A percentile compares a stretch with the other conserved stretches of the same genome.
Conservation (phyloP, 257 asterid species). For the Nicotiana noctiflora region DNA sequence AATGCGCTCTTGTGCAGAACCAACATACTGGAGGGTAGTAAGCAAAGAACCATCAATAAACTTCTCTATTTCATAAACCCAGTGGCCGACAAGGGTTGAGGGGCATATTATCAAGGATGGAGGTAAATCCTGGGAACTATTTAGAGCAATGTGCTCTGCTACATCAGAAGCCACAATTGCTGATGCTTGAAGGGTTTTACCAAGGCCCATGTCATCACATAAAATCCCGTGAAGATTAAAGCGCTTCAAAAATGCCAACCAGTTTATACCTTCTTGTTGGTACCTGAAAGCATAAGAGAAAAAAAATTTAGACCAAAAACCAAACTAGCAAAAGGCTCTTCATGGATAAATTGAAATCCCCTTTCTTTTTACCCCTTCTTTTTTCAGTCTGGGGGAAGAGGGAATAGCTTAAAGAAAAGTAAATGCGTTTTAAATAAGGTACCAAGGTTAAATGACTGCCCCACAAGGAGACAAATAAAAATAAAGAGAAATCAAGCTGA, state of each 20-base stretch:
- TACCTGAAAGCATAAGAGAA: slow-evolving; percentile 49
- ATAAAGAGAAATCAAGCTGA: background rate
- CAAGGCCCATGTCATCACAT: slow-evolving; percentile 99
- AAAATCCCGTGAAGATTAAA: slow-evolving; percentile 95
- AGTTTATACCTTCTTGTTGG: slow-evolving; percentile 99
- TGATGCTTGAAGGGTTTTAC: slow-evolving; percentile 98
- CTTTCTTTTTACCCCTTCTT: background rate
- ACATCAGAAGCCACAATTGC: slow-evolving; percentile 91
- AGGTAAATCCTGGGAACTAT: slow-evolving; percentile 44
- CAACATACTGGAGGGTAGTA: slow-evolving; percentile 86
- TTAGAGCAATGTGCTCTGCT: slow-evolving; percentile 71
- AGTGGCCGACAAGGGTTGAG: slow-evolving; percentile 97
- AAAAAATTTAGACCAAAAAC: background rate
- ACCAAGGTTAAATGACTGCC: background rate
- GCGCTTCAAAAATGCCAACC: slow-evolving; percentile 92
- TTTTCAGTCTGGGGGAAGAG: background rate
- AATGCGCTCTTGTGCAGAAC: slow-evolving; percentile 87
- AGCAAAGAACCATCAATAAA: slow-evolving; percentile 85
- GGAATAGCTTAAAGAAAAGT: background rate
- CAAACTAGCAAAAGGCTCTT: background rate
- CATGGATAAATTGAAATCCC: background rate
- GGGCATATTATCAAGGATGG: slow-evolving; percentile 93
- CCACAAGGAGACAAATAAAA: background rate
- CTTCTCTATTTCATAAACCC: slow-evolving; percentile 99
- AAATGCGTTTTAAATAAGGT: background rate